These are phyloP conservation scores for Cercospora nicotianae DNA, from an alignment of 2,329 filamentous ascomycete genomes.

Conservation along the genomic window DNA sequence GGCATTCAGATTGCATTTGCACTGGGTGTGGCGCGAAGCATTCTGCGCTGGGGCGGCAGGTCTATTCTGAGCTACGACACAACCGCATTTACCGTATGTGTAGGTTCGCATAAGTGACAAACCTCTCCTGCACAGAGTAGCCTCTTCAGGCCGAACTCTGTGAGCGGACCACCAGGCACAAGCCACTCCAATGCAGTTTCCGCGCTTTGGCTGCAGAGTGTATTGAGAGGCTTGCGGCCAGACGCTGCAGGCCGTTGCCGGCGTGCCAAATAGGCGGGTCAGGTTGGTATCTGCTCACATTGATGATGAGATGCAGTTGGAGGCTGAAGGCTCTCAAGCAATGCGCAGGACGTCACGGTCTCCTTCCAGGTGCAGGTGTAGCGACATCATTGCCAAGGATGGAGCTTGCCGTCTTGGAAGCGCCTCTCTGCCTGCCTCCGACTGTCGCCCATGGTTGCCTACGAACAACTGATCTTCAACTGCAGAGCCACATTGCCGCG, in stretches of 20 bases:
- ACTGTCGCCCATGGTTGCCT: neutral
- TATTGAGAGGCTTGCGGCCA: neutral
- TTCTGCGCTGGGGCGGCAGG: neutral
- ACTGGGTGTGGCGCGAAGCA: neutral
- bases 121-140: neutral
- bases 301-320: neutral
- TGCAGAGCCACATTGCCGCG: neutral
- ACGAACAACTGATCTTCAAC: neutral
- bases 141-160: neutral
- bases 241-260: neutral
- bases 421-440: neutral
- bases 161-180: neutral
- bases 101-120: neutral
- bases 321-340: neutral
- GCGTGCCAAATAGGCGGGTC: neutral
- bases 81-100: neutral
- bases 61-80: neutral
- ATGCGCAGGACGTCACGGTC: neutral
- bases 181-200: neutral
- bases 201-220: neutral
- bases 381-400: neutral
- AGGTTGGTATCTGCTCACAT: neutral
- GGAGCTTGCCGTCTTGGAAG: neutral
- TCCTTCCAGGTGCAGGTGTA: neutral
- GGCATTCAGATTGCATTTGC: neutral